Conservation (phyloP, 345 rosid genomes). For the Lumnitzera racemosa region DNA sequence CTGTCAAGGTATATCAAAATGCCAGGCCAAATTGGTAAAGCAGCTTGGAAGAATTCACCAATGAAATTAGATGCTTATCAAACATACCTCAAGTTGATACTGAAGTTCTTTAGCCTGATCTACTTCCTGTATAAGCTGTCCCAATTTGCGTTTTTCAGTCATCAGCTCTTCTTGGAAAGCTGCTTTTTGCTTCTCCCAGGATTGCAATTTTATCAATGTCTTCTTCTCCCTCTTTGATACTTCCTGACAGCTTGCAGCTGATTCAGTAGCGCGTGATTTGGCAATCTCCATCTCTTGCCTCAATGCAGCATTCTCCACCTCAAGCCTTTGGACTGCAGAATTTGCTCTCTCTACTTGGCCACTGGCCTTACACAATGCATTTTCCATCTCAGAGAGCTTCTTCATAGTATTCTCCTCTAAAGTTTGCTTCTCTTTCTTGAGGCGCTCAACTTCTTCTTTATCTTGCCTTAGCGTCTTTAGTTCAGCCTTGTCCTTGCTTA, state of each 20-base stretch:
- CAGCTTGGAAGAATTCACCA: conserved; percentile 3
- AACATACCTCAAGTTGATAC: conserved; percentile 51
- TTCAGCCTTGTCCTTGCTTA: conserved; percentile 73
- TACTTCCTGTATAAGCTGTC: conserved; percentile 36
- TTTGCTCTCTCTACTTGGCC: conserved; percentile 73
- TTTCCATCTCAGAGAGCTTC: conserved; percentile 85
- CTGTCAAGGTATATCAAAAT: conserved; percentile 11
- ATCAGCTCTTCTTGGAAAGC: conserved; percentile 67
- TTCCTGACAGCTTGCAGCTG: conserved; percentile 67
- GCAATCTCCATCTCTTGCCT: conserved; percentile 72
- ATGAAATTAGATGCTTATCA: background rate
- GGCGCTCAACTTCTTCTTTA: conserved; percentile 79
- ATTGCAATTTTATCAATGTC: conserved; percentile 49
- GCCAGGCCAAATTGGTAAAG: conserved; percentile 1
- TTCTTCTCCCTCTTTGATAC: conserved; percentile 76
- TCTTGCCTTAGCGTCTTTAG: conserved; percentile 80
- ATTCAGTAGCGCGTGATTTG: conserved; percentile 51
- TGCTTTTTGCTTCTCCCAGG: conserved; percentile 73
- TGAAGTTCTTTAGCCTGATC: conserved; percentile 41
- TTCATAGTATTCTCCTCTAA: conserved; percentile 74
- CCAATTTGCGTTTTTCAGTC: conserved; percentile 46
- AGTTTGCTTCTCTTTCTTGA: conserved; percentile 71
- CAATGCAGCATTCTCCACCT: conserved; percentile 60
- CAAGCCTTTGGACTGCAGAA: conserved; percentile 65
- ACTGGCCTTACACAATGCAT: conserved; percentile 66